Conservation (phyloP, 352 stramenopile genomes). For the Phytophthora pseudosyringae region DNA sequence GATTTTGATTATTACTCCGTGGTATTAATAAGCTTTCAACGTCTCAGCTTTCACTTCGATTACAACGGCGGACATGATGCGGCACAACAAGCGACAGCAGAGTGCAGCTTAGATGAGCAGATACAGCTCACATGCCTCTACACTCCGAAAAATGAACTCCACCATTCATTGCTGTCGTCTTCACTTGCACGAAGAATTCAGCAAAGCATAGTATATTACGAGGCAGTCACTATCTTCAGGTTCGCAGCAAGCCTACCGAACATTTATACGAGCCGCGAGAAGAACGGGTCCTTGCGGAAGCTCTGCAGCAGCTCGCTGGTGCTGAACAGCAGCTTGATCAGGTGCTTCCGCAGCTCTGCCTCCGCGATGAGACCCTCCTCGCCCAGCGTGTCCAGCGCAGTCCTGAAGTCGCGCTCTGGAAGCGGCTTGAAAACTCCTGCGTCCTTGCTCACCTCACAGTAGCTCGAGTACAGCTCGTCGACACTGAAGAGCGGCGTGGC, state of each 20-base stretch:
- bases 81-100: constrained; percentile 7
- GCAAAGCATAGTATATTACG: constrained; percentile 35
- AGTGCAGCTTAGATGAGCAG: constrained; percentile 24
- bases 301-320: constrained; percentile 72
- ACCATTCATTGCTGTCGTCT: no score
- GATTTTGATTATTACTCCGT: constrained; percentile 42
- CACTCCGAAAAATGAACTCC: background rate
- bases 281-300: constrained; percentile 80
- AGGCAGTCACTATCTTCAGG: constrained; percentile 31
- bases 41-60: constrained; percentile 3
- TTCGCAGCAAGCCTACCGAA: constrained; percentile 13
- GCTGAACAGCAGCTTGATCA: constrained; percentile 77
- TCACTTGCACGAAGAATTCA: background rate
- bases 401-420: constrained; percentile 67
- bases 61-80: constrained; percentile 11
- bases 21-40: background rate
- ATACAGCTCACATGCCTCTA: constrained; percentile 29
- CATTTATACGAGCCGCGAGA: constrained; percentile 69
- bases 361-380: constrained; percentile 70
- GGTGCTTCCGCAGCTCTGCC: constrained; percentile 69
- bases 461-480: constrained; percentile 71
- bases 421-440: constrained; percentile 74
- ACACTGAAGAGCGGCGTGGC: constrained; percentile 53
- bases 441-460: constrained; percentile 70
- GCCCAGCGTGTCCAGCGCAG: constrained; percentile 68